These are phyloP conservation scores for Teratosphaeria pseudoeucalypti DNA, from an alignment of 2,329 filamentous ascomycete genomes.

Conservation along the genomic window DNA sequence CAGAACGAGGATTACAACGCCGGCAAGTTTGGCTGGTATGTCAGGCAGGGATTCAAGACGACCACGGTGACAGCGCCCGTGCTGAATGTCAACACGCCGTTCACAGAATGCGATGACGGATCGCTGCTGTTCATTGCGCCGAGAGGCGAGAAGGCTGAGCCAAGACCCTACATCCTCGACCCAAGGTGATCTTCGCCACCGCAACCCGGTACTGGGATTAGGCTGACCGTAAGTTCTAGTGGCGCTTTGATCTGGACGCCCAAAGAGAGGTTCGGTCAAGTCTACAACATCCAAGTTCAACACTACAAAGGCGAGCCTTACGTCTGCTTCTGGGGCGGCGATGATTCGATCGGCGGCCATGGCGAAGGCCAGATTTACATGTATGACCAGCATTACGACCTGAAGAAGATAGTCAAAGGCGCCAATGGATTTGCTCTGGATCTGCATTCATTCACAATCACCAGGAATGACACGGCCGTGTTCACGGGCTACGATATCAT, in stretches of 20 bases:
- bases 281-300: conserved; percentile 39
- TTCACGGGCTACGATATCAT: conserved; percentile 30
- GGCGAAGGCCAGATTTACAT: conserved; percentile 39
- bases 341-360: conserved; percentile 37
- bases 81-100: conserved; percentile 21
- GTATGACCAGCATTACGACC: conserved; percentile 23
- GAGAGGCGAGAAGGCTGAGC: conserved; percentile 14
- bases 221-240: not conserved
- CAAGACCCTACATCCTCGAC: conserved; percentile 8
- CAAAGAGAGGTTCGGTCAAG: conserved; percentile 20
- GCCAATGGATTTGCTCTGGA: conserved; percentile 28
- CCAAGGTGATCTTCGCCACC: not conserved
- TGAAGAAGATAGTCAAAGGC: conserved; percentile 29
- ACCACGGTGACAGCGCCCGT: conserved; percentile 25
- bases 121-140: conserved; percentile 19
- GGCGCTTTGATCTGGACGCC: conserved; percentile 16
- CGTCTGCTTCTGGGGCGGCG: conserved; percentile 41
- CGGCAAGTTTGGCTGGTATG: conserved; percentile 27
- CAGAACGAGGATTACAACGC: conserved; percentile 22
- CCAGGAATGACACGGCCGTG: conserved; percentile 30
- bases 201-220: not conserved
- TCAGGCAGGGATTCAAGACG: conserved; percentile 26
- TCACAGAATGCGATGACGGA: conserved; percentile 22
- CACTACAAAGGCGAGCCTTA: conserved; percentile 34
- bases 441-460: conserved; percentile 33